Percentiles rank a stretch among this genome's conserved stretches.
These are phyloP conservation scores for Hordeum marinum DNA, from an alignment of 176 grass and related monocot genomes.

Conservation along the genomic window DNA sequence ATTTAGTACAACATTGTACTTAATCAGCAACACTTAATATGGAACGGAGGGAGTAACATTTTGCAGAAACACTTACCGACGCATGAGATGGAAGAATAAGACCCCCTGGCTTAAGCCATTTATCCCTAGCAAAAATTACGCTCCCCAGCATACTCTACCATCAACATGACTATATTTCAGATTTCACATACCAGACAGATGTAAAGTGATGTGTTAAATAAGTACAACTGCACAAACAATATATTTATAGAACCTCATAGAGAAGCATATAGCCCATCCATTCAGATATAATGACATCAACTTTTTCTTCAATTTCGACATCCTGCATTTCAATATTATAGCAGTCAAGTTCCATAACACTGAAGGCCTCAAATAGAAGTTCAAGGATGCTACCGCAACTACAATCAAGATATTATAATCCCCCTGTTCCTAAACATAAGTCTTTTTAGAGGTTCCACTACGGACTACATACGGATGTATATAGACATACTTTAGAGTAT, in stretches of 20 bases:
- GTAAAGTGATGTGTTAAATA: not conserved
- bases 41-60: not conserved
- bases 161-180: constrained; percentile 24
- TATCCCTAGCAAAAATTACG: constrained; percentile 97
- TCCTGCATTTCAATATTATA: constrained; percentile 47
- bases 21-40: too few relatives aligned
- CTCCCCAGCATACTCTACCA: constrained; percentile 93
- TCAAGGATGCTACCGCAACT: not conserved
- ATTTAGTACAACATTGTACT: too few relatives aligned
- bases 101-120: constrained; percentile 95
- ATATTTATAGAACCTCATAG: constrained; percentile 63
- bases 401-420: not conserved
- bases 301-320: constrained; percentile 88
- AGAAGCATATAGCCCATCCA: constrained; percentile 99
- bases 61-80: constrained; percentile 44
- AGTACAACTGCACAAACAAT: constrained; percentile 3
- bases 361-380: not conserved
- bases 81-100: constrained; percentile 99
- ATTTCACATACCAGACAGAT: constrained; percentile 2
- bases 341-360: not conserved
- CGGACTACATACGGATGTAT: too few relatives aligned
- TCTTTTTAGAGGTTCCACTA: too few relatives aligned
- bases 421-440: too few relatives aligned
- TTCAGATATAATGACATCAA: constrained; percentile 98
- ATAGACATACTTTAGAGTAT: too few relatives aligned